Percentiles rank a stretch among this genome's conserved stretches.
phyloP scores from a whole-genome alignment of 2,329 filamentous ascomycete genomes.

The Stromatinia cepivora region DNA sequence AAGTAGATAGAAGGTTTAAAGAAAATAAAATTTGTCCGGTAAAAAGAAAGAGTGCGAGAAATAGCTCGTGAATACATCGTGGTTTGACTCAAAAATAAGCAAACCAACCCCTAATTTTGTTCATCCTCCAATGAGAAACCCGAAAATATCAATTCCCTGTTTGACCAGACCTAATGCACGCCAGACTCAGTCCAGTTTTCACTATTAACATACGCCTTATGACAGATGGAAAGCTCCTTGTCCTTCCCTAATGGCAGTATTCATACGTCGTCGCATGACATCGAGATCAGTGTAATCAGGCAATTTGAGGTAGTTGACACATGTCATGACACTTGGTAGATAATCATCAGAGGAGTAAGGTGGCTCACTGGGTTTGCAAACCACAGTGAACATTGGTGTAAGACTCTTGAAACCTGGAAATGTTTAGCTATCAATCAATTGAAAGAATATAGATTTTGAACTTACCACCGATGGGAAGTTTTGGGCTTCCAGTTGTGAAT shows the following conservation, averaged over 20 bases:
- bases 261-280: slow-evolving; percentile 74
- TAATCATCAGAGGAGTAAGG: slow-evolving; percentile 96
- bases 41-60: slow-evolving; percentile 24
- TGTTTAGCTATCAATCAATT: slow-evolving; percentile 40
- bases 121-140: slow-evolving; percentile 24
- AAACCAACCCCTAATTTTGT: slow-evolving; percentile 26
- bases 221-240: slow-evolving; percentile 98
- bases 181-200: slow-evolving; percentile 22
- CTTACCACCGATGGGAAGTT: slow-evolving; percentile 95
- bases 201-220: slow-evolving; percentile 45
- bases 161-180: slow-evolving; percentile 22
- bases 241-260: slow-evolving; percentile 86
- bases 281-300: slow-evolving; percentile 86
- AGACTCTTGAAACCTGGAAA: slow-evolving; percentile 85
- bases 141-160: slow-evolving; percentile 23
- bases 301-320: slow-evolving; percentile 97
- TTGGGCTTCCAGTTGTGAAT: slow-evolving; percentile 96
- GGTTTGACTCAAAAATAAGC: slow-evolving; percentile 31
- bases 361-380: slow-evolving; percentile 96
- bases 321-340: slow-evolving; percentile 99
- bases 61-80: slow-evolving; percentile 27
- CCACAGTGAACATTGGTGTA: slow-evolving; percentile 97
- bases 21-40: neutral
- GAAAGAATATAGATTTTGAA: slow-evolving; percentile 30
- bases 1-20: slow-evolving; percentile 16